A percentile compares a stretch with the other conserved stretches of the same genome.
Evolutionary conservation across 1,284 basidiomycete genomes (phyloP).

Genomic region (Salmacisia buchloeana): DNA sequence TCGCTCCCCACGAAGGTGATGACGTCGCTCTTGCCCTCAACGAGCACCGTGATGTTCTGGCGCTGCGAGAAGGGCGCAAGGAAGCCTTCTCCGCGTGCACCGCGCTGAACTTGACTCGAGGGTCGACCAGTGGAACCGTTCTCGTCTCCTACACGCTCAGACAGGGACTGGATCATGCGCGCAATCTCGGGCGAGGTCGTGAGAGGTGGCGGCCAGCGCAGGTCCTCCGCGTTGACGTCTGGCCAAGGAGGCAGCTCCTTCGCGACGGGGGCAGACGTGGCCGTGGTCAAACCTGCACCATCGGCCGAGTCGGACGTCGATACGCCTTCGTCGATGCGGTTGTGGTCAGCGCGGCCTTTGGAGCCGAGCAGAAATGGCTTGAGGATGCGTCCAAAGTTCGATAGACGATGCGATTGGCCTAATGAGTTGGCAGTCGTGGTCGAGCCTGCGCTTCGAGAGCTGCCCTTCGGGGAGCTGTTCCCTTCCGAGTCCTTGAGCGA

Average conservation of each 20-base stretch:
- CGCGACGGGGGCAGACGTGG: neutral
- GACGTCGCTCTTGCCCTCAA: neutral
- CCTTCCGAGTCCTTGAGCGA: neutral
- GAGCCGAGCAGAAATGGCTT: neutral
- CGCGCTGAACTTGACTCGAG: neutral
- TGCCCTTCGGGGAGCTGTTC: neutral
- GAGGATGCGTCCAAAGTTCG: neutral
- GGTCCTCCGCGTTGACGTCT: neutral
- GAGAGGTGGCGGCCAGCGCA: conserved; percentile 16
- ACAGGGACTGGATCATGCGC: conserved; percentile 13
- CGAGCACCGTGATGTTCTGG: neutral
- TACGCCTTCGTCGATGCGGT: neutral
- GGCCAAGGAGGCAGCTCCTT: neutral
- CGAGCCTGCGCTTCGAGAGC: neutral
- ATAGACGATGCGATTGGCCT: no score
- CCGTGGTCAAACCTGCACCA: neutral
- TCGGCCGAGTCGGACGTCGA: neutral
- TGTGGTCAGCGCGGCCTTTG: neutral
- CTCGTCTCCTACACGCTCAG: neutral
- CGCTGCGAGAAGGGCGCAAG: neutral
- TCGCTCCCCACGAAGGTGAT: neutral
- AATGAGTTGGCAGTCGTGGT: neutral
- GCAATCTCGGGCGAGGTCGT: conserved; percentile 31
- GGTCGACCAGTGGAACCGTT: neutral
- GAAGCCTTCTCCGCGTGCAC: neutral